A percentile compares a stretch with the other conserved stretches of the same genome.
Evolutionary conservation across 768 basidiomycete species (phyloP).

Genomic region (Termitomyces sp.): DNA sequence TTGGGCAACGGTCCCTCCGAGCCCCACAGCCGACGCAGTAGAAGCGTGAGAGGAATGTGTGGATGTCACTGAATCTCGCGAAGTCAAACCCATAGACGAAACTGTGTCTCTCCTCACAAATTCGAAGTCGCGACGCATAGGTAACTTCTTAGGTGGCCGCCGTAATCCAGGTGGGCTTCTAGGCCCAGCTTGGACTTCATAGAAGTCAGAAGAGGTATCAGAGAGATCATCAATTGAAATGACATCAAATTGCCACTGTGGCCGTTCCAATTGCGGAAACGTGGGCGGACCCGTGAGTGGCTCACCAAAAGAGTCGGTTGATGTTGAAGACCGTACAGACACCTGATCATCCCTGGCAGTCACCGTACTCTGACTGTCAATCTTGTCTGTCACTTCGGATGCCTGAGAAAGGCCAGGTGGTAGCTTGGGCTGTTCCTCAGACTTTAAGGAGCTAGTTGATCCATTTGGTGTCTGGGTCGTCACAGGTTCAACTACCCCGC

Average conservation of each 20-base stretch:
- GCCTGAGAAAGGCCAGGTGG: conserved; percentile 1
- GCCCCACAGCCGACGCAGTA: conserved; percentile 30
- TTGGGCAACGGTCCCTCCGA: conserved; percentile 54
- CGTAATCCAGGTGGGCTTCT: conserved; percentile 48
- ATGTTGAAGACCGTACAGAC: conserved; percentile 36
- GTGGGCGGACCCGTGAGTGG: conserved; percentile 32
- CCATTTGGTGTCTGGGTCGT: not conserved
- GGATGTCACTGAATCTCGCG: conserved; percentile 54
- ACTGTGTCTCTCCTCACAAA: conserved; percentile 71
- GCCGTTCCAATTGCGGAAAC: conserved; percentile 30
- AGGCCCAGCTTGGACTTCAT: conserved; percentile 25
- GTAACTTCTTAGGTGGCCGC: conserved; percentile 53
- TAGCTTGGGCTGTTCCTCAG: not conserved
- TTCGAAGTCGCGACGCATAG: conserved; percentile 75
- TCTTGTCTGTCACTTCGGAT: not conserved
- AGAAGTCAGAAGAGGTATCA: conserved; percentile 60
- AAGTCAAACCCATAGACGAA: conserved; percentile 74
- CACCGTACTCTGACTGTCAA: not conserved
- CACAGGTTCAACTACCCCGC: not conserved
- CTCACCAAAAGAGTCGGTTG: conserved; percentile 47
- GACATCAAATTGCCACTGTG: conserved; percentile 62
- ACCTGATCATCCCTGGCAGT: conserved; percentile 15
- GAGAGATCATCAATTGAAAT: conserved; percentile 81
- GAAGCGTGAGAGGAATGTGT: conserved; percentile 37
- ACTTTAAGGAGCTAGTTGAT: not conserved